phyloP scores from a whole-genome alignment of 208 protist genomes.

The Crithidia bombi region DNA sequence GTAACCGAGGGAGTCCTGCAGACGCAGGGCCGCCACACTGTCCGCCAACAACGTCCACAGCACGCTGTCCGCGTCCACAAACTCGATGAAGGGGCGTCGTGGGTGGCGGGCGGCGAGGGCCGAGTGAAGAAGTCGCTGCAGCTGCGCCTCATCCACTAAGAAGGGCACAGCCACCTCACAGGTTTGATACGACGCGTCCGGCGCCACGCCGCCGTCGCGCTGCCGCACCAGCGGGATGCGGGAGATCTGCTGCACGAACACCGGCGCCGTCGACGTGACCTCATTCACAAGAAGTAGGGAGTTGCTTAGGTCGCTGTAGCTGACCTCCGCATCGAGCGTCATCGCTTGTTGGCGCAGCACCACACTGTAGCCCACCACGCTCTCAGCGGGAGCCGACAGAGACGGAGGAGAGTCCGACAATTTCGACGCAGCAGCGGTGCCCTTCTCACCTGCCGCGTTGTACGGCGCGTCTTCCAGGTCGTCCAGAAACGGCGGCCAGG shows the following conservation, averaged over 20 bases:
- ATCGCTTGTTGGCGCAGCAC: slow-evolving; percentile 70
- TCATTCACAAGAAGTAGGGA: slow-evolving; percentile 77
- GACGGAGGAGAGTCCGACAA: background rate
- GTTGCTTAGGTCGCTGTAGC: slow-evolving; percentile 58
- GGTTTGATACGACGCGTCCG: slow-evolving; percentile 26
- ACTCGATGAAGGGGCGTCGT: slow-evolving; percentile 1
- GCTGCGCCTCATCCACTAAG: slow-evolving; percentile 40
- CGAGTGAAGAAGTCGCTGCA: slow-evolving; percentile 28
- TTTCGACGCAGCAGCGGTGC: background rate
- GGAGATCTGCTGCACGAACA: slow-evolving; percentile 74
- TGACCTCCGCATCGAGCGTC: slow-evolving; percentile 77
- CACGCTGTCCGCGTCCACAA: slow-evolving; percentile 18
- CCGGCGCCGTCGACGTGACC: slow-evolving; percentile 67
- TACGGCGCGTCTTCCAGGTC: slow-evolving; percentile 33
- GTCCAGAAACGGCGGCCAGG: slow-evolving; percentile 61
- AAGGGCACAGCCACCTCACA: slow-evolving; percentile 58
- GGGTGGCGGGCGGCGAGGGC: slow-evolving; percentile 18
- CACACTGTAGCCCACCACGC: slow-evolving; percentile 41
- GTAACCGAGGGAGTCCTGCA: slow-evolving; percentile 72
- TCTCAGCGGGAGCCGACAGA: background rate
- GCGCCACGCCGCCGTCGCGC: slow-evolving; percentile 34
- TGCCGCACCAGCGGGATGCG: slow-evolving; percentile 44
- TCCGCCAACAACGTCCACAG: slow-evolving; percentile 21
- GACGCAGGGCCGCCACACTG: slow-evolving; percentile 44
- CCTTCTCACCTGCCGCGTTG: background rate